These are phyloP conservation scores for Hirschioporus abietinus DNA, from an alignment of 768 basidiomycete genomes.

Conservation along the genomic window DNA sequence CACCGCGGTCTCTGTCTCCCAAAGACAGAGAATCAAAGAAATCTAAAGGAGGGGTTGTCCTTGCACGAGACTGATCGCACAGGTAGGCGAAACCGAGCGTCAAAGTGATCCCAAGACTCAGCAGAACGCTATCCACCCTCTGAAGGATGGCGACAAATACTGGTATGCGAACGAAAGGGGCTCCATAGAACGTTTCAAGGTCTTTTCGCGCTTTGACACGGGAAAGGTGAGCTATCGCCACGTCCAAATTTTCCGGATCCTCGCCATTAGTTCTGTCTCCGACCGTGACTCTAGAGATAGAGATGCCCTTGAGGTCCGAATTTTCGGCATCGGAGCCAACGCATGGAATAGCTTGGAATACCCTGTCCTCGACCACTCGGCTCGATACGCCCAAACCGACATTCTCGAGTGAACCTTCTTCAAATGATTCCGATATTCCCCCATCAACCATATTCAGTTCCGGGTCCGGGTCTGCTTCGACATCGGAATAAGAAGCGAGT, in stretches of 20 bases:
- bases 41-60: conserved; percentile 43
- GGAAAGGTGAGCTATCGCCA: conserved; percentile 62
- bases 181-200: conserved; percentile 72
- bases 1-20: neutral
- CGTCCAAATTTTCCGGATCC: conserved; percentile 43
- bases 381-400: neutral
- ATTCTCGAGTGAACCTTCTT: neutral
- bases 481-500: conserved; percentile 62
- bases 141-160: conserved; percentile 75
- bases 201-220: conserved; percentile 65
- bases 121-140: conserved; percentile 65
- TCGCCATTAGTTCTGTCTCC: neutral
- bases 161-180: conserved; percentile 76
- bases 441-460: neutral
- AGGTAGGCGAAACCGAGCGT: conserved; percentile 26
- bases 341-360: neutral
- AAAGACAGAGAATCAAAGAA: conserved; percentile 12
- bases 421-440: neutral
- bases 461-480: conserved; percentile 16
- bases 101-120: conserved; percentile 63
- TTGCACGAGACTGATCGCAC: conserved; percentile 40
- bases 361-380: neutral
- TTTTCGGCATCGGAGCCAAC: neutral
- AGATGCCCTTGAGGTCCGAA: neutral
- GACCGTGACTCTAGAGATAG: conserved; percentile 8